Conservation (phyloP, 352 stramenopile genomes). For the Phytopythium sindhum region DNA sequence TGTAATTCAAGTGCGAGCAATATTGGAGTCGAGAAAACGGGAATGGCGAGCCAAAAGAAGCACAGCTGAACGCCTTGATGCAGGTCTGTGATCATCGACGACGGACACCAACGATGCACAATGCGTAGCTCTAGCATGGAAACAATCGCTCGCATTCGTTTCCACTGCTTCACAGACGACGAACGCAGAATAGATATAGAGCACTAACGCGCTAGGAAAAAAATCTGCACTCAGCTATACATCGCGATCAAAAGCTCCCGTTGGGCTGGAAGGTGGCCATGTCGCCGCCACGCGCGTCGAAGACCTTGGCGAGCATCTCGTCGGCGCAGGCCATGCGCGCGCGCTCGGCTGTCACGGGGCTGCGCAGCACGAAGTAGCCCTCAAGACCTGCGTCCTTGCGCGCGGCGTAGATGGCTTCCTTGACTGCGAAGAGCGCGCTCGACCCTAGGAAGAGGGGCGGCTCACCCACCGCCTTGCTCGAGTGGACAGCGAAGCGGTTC, state of each 20-base stretch:
- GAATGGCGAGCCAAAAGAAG: no score
- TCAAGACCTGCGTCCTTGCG: conserved; percentile 58
- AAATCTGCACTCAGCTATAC: not conserved
- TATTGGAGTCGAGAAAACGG: no score
- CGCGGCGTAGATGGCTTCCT: conserved; percentile 90
- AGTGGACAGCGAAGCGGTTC: conserved; percentile 95
- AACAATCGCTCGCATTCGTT: not conserved
- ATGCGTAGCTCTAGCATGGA: no score
- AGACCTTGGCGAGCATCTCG: conserved; percentile 65
- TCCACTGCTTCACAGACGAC: not conserved
- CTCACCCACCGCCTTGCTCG: conserved; percentile 95
- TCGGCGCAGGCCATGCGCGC: conserved; percentile 83
- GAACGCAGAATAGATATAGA: not conserved
- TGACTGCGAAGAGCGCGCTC: conserved; percentile 95
- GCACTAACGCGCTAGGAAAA: not conserved
- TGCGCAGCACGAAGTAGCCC: conserved; percentile 69
- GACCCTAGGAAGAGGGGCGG: conserved; percentile 94
- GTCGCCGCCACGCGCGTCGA: conserved; percentile 52
- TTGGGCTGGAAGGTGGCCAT: conserved; percentile 57
- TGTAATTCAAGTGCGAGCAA: no score
- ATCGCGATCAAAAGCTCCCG: conserved; percentile 44
- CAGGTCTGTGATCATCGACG: no score
- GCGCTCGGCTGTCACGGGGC: conserved; percentile 77
- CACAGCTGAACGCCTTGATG: no score
- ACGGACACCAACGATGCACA: no score